A percentile compares a stretch with the other conserved stretches of the same genome.
Evolutionary conservation across 2,329 filamentous ascomycete genomes (phyloP).

Genomic region (Biscogniauxia mediterranea): DNA sequence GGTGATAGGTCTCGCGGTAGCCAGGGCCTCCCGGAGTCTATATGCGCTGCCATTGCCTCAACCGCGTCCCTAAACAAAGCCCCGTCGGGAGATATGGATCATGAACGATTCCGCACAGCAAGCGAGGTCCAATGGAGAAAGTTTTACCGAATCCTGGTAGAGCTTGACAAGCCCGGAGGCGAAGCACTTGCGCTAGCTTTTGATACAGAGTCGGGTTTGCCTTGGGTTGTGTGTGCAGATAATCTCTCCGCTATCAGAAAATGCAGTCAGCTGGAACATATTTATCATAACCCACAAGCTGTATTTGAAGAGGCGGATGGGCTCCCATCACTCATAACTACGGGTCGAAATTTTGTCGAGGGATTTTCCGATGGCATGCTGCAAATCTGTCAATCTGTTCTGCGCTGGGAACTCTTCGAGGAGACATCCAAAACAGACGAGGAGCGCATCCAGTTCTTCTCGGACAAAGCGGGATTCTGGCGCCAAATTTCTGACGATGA

Average conservation of each 20-base stretch:
- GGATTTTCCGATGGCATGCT: slow-evolving; percentile 68
- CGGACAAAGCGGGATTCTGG: slow-evolving; percentile 74
- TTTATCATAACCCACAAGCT: slow-evolving; percentile 68
- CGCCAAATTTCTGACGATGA: slow-evolving; percentile 81
- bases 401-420: slow-evolving; percentile 72
- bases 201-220: slow-evolving; percentile 67
- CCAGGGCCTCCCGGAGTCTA: slow-evolving; percentile 68
- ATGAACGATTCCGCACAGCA: slow-evolving; percentile 69
- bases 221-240: slow-evolving; percentile 85
- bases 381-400: slow-evolving; percentile 63
- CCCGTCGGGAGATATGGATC: slow-evolving; percentile 66
- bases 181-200: slow-evolving; percentile 78
- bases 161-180: slow-evolving; percentile 81
- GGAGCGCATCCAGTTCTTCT: slow-evolving; percentile 75
- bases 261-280: slow-evolving; percentile 73
- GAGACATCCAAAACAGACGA: slow-evolving; percentile 67
- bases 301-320: slow-evolving; percentile 44
- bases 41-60: slow-evolving; percentile 69
- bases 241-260: slow-evolving; percentile 74
- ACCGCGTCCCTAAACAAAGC: slow-evolving; percentile 64
- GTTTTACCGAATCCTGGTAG: slow-evolving; percentile 81
- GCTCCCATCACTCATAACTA: slow-evolving; percentile 62
- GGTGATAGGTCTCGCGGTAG: slow-evolving; percentile 43
- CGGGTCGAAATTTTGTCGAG: slow-evolving; percentile 68
- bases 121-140: slow-evolving; percentile 84